Base-by-base conservation (phyloP, 371 early-diverging fungal species). In the Conidiobolus incongruus region DNA sequence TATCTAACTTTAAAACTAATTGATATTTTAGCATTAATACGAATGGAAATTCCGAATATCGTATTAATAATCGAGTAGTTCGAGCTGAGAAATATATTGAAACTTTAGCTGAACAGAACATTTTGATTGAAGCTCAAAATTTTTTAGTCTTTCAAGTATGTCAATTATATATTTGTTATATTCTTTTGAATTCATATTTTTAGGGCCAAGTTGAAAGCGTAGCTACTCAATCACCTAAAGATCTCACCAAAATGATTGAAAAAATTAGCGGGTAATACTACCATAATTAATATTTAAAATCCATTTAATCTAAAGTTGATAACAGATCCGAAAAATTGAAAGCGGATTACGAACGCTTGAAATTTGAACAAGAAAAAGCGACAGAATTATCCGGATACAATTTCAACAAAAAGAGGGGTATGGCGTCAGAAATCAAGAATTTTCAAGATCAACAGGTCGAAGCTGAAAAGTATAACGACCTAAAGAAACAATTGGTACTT, bases 121-220 rank as follows among this genome's bases (percentile, higher is more conserved):
- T 99, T 41, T 64, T 94, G 16, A 76, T 89, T 48, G 88, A 88
- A 52, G 90, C 96, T 2, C 69, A 80, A 46, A 99, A 98, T 64
- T 99, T 97, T 65, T 62, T 98, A 39, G 98, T 99, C 8, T 98
- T 97, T 54, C 99, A 99, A 65, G 75, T 31, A 40, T 26, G 20
- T 8, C n/a, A 49, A n/a, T n/a, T n/a, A n/a, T n/a, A n/a, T n/a
- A n/a, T n/a, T n/a, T 65, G 52, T 59, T 63, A 22, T 61, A 70
- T 26, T 52, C 77, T 40, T 53, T 71, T 1, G 59, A 72, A 5
- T 65, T 67, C 30, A 75, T 80, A 47, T 56, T 84, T 42, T 63
- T 89, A 28, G 88, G 88, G 98, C 20, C 97, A 97, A 63, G 87
- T 99, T 3, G 93, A 95, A 52, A 76, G 86, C 3, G 75, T 96